phyloP scores from a whole-genome alignment of 164 flowering plant genomes.

The Umbellularia californica region DNA sequence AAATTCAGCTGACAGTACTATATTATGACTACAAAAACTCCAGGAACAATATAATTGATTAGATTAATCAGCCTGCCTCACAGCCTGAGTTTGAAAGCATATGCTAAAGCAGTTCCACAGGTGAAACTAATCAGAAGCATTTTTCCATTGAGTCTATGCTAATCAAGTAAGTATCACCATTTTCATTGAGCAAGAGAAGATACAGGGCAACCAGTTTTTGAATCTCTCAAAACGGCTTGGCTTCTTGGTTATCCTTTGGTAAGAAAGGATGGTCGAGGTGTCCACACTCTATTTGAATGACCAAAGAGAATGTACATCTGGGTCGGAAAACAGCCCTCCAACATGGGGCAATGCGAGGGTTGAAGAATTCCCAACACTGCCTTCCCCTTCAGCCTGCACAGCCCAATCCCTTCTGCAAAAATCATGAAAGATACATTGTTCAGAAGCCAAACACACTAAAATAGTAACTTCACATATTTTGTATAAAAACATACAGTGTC shows the following conservation, averaged over 20 bases:
- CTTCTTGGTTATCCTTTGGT: conserved; percentile 21
- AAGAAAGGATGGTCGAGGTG: conserved; percentile 17
- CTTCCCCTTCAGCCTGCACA: conserved; percentile 39
- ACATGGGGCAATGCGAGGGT: conserved; percentile 34
- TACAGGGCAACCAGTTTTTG: conserved; percentile 39
- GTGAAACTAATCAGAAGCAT: background rate
- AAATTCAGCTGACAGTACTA: too few species aligned
- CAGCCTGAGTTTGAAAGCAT: too few species aligned
- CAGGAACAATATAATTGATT: too few species aligned
- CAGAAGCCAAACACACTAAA: background rate
- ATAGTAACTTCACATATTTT: background rate
- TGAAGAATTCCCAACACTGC: conserved; percentile 29
- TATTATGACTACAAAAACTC: too few species aligned
- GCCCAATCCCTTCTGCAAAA: conserved; percentile 52
- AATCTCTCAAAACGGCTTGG: conserved; percentile 28
- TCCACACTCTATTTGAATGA: conserved; percentile 46
- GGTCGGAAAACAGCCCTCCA: conserved; percentile 55
- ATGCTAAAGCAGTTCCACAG: too few species aligned
- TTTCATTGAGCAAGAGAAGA: conserved; percentile 47
- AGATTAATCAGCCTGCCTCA: too few species aligned
- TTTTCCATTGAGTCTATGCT: background rate
- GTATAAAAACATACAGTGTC: background rate
- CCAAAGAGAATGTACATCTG: conserved; percentile 86
- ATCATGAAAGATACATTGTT: background rate
- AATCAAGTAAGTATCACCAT: conserved; percentile 11